These are phyloP conservation scores for Elasticomyces elasticus DNA, from an alignment of 495 filamentous ascomycete species.

Conservation along the genomic window DNA sequence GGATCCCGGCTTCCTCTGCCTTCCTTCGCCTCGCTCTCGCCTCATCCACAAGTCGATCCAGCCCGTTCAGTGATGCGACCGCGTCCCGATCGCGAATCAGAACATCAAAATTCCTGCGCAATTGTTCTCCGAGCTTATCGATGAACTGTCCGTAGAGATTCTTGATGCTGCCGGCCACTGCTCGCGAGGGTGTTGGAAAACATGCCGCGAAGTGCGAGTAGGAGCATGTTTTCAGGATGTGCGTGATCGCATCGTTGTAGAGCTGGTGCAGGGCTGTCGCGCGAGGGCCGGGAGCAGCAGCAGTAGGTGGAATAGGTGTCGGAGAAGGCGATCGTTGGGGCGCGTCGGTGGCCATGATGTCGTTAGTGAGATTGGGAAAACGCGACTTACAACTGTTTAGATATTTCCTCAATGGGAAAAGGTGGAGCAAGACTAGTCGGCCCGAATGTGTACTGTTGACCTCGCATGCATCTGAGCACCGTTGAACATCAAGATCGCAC, in stretches of 20 bases:
- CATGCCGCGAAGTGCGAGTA: conserved; percentile 75
- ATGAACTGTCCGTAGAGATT: conserved; percentile 28
- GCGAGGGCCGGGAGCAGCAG: conserved; percentile 62
- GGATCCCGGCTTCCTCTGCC: conserved; percentile 22
- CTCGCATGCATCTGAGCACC: no score
- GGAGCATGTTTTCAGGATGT: conserved; percentile 62
- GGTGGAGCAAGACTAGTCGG: no score
- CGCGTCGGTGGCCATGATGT: background rate
- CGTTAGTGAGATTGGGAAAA: background rate
- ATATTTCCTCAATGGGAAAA: no score
- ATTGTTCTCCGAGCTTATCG: conserved; percentile 22
- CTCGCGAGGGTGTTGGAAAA: conserved; percentile 70
- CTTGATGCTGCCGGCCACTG: conserved; percentile 47
- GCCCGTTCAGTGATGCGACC: conserved; percentile 64
- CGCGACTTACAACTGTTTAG: no score
- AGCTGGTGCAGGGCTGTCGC: conserved; percentile 60
- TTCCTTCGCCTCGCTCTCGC: conserved; percentile 45
- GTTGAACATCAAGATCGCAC: no score
- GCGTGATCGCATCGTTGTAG: conserved; percentile 56
- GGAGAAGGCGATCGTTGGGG: conserved; percentile 24
- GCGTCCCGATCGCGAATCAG: conserved; percentile 64
- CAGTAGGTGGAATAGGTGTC: conserved; percentile 47
- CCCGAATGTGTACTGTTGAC: no score
- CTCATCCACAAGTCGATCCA: conserved; percentile 73
- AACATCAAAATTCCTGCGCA: conserved; percentile 59